Evolutionary conservation across 305 asterid genomes (phyloP).

Genomic region (Fraxinus latifolia): DNA sequence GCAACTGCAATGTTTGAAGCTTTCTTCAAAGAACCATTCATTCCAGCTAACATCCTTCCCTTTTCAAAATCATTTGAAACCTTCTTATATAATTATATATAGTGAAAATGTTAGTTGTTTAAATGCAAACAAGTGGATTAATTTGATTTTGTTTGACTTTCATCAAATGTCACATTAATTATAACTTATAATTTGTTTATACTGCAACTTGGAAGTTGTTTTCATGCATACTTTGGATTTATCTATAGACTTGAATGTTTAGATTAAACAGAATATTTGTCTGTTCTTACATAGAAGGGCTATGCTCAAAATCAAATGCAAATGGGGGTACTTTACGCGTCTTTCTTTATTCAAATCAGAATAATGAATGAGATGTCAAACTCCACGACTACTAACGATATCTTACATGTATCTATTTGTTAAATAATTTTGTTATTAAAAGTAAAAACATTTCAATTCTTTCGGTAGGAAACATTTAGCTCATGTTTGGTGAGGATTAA

Average conservation of each 20-base stretch:
- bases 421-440: no score
- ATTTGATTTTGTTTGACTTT: background rate
- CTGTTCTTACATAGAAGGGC: background rate
- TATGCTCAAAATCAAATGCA: background rate
- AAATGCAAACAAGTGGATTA: background rate
- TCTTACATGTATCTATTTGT: background rate
- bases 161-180: background rate
- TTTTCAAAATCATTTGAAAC: background rate
- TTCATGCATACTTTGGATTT: background rate
- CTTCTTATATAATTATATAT: background rate
- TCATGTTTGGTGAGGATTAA: no score
- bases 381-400: background rate
- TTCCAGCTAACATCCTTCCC: background rate
- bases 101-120: background rate
- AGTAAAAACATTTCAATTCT: background rate
- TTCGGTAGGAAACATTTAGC: no score
- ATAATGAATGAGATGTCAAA: background rate
- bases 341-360: background rate
- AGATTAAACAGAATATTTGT: background rate
- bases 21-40: background rate
- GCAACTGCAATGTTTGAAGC: slow-evolving; percentile 11
- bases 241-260: background rate
- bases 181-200: background rate
- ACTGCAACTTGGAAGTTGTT: background rate
- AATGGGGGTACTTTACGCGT: background rate